These are phyloP conservation scores for Hypoxylon fuscum DNA, from an alignment of 495 filamentous ascomycete genomes.

Conservation along the genomic window DNA sequence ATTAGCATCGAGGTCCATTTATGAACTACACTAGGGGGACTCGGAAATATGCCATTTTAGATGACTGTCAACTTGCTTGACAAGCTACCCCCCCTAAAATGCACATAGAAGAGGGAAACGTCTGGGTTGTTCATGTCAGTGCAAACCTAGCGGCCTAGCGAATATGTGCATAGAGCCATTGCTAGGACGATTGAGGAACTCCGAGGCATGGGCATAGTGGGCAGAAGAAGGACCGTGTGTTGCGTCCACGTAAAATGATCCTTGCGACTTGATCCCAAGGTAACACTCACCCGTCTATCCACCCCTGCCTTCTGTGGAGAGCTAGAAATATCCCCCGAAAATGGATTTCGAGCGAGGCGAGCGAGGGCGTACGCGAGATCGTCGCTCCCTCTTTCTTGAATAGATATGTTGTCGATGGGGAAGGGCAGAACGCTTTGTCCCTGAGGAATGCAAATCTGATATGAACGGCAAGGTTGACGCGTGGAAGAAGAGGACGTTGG, in stretches of 20 bases:
- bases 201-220: constrained; percentile 31
- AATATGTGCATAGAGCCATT: constrained; percentile 41
- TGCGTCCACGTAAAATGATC: constrained; percentile 31
- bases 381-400: constrained; percentile 26
- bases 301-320: constrained; percentile 26
- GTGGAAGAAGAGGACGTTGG: constrained; percentile 3
- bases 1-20: neutral
- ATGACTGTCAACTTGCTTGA: constrained; percentile 4
- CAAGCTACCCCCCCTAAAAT: constrained; percentile 1
- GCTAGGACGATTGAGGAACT: constrained; percentile 31
- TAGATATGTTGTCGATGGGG: constrained; percentile 21
- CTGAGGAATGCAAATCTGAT: no score
- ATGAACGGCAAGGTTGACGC: constrained; percentile 11
- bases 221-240: constrained; percentile 40
- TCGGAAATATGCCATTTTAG: neutral
- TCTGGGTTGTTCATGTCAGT: constrained; percentile 23
- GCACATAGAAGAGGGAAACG: constrained; percentile 15
- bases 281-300: constrained; percentile 30
- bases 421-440: constrained; percentile 14
- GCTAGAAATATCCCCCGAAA: constrained; percentile 32
- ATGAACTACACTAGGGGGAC: neutral
- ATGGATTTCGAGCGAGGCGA: constrained; percentile 29
- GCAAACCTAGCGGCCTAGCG: constrained; percentile 31
- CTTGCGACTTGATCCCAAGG: constrained; percentile 31
- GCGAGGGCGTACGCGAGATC: constrained; percentile 31